Evolutionary conservation across 352 stramenopile genomes (phyloP).

Genomic region (Globisporangium nagaii): DNA sequence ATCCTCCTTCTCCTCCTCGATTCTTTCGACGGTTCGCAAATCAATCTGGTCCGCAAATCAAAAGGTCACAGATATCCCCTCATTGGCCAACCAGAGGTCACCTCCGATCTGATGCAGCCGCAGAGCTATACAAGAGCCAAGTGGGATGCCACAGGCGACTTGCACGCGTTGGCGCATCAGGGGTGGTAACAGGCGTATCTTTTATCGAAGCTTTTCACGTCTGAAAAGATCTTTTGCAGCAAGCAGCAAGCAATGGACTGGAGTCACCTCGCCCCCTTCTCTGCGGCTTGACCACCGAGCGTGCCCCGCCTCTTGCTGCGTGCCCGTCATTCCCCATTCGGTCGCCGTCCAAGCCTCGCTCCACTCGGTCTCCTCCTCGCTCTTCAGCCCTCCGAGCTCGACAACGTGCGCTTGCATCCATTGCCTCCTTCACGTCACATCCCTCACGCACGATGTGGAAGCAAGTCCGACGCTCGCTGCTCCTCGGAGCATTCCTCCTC

Average conservation of each 20-base stretch:
- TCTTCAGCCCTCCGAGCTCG: neutral
- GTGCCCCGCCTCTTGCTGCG: neutral
- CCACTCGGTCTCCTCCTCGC: neutral
- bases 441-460: slow-evolving; percentile 10
- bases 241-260: neutral
- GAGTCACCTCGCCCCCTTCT: neutral
- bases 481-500: slow-evolving; percentile 22
- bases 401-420: neutral
- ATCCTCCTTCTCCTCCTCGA: neutral
- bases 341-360: neutral
- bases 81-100: neutral
- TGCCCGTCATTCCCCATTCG: slow-evolving; percentile 1
- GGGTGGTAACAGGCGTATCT: slow-evolving; percentile 1
- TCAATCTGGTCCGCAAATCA: neutral
- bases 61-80: slow-evolving; percentile 1
- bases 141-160: neutral
- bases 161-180: slow-evolving; percentile 2
- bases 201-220: slow-evolving; percentile 15
- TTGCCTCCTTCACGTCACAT: slow-evolving; percentile 9
- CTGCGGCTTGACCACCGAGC: neutral
- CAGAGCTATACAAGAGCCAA: neutral
- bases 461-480: slow-evolving; percentile 6
- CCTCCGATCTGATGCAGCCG: neutral
- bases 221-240: slow-evolving; percentile 7
- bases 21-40: neutral